phyloP scores from a whole-genome alignment of 73 alveolate species.

The Paramecium bursaria region DNA sequence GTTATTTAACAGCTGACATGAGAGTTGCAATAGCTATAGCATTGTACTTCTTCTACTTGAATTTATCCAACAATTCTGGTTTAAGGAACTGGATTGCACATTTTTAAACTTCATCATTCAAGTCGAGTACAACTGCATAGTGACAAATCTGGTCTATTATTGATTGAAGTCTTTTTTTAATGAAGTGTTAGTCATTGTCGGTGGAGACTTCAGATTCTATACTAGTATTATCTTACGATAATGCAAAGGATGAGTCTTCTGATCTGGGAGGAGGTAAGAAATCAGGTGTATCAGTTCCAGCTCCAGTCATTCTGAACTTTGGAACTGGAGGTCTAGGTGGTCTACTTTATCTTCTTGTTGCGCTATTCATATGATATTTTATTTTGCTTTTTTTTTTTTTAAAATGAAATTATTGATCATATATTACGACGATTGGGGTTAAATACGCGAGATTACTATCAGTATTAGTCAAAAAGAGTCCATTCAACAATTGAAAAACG shows the following conservation, averaged over 20 bases:
- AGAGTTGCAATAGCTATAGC: slow-evolving; percentile 51
- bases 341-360: neutral
- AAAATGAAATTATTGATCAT: neutral
- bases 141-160: slow-evolving; percentile 15
- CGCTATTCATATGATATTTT: neutral
- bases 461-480: no score
- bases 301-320: slow-evolving; percentile 31
- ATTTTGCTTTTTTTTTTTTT: no score
- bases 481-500: no score
- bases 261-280: slow-evolving; percentile 4
- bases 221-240: slow-evolving; percentile 14
- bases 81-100: neutral
- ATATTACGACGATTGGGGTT: neutral
- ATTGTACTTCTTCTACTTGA: slow-evolving; percentile 17
- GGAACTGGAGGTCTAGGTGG: slow-evolving; percentile 60
- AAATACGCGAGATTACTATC: no score
- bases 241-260: neutral
- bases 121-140: neutral
- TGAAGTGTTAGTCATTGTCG: neutral
- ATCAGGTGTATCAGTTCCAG: slow-evolving; percentile 31
- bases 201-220: slow-evolving; percentile 31
- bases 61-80: neutral
- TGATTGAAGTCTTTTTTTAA: slow-evolving; percentile 4
- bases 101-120: slow-evolving; percentile 20
- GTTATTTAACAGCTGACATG: slow-evolving; percentile 26